Base-by-base conservation (phyloP, 257 asterid genomes). In the Lycium barbarum region DNA sequence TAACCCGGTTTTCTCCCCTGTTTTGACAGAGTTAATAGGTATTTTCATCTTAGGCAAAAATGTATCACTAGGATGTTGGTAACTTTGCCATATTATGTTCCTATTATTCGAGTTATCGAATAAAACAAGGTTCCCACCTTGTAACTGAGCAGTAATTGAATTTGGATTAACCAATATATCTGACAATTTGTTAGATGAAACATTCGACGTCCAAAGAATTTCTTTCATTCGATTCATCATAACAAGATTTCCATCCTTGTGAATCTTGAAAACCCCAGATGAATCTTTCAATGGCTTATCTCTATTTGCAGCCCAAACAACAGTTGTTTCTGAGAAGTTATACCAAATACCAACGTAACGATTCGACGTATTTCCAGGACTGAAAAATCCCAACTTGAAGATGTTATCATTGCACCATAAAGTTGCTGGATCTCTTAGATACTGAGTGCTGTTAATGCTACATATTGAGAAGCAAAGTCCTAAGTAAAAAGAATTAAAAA, bases 321-420 rank as follows among this genome's bases (percentile, higher is more conserved):
- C 87, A 6, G 89, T 86, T 79, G 78, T 20, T 33, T 82, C 85
- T 0, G 92, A 89, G 12, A 88, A 63, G 22, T 72, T 40, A 85
- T 87, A 89, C 78, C 80, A 88, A 2, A 90, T 83, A 4, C 83
- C 93, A 4, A 89, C 54, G 83, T 88, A 91, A 65, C 89, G 90
- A 81, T 86, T 83, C 47, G 87, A 81, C 40, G 90, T 71, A 84
- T 88, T 83, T 9, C 79, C 61, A 11, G 89, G 91, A n/a, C 81
- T 84, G 89, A 89, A 91, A 66, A 91, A 91, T 4, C 93, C 92
- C 9, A 89, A 15, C 63, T 82, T 86, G 87, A 84, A 89, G 11
- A 53, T 47, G 1, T 36, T 20, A 47, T 22, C 43, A 73, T n/a
- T 59, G 6, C 91, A 90, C 45, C 85, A 80, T 11, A 90, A 57